Percentiles rank a stretch among this genome's conserved stretches.
These are phyloP conservation scores for Wickerhamomyces hampshirensis DNA, from an alignment of 805 yeast genomes.

Conservation along the genomic window DNA sequence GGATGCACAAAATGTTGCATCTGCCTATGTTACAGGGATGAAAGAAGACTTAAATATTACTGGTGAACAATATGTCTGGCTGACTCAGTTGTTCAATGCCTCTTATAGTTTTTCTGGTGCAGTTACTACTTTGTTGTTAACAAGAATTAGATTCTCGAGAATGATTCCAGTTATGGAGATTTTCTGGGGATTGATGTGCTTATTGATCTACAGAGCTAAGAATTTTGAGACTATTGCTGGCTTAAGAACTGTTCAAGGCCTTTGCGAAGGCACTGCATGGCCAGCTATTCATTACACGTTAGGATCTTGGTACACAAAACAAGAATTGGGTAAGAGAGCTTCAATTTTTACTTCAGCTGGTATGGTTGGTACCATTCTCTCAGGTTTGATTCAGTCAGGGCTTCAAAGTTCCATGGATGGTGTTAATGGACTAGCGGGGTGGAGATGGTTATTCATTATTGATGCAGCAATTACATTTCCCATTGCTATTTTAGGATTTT, in stretches of 20 bases:
- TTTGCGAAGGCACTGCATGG: slow-evolving; percentile 14
- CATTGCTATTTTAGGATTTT: slow-evolving; percentile 44
- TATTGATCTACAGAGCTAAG: slow-evolving; percentile 22
- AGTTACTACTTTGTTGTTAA: slow-evolving; percentile 3
- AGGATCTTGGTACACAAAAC: slow-evolving; percentile 12
- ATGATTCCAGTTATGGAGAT: slow-evolving; percentile 8
- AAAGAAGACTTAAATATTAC: slow-evolving; percentile 44
- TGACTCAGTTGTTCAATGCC: slow-evolving; percentile 16
- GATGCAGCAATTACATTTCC: slow-evolving; percentile 44
- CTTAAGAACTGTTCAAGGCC: slow-evolving; percentile 56
- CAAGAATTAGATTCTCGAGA: slow-evolving; percentile 3
- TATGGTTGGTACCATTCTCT: slow-evolving; percentile 12
- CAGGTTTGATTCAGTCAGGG: slow-evolving; percentile 41
- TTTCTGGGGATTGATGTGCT: slow-evolving; percentile 43
- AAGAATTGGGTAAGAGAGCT: slow-evolving; percentile 15
- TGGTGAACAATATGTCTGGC: slow-evolving; percentile 34
- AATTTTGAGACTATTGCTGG: slow-evolving; percentile 32
- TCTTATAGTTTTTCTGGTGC: slow-evolving; percentile 5
- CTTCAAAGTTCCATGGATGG: slow-evolving; percentile 33
- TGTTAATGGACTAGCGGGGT: slow-evolving; percentile 29
- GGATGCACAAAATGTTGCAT: slow-evolving; percentile 25
- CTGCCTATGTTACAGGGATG: slow-evolving; percentile 59
- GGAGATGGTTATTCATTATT: slow-evolving; percentile 36
- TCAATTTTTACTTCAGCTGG: slow-evolving; percentile 14
- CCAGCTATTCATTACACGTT: slow-evolving; percentile 16